Conservation (phyloP, 2,329 filamentous ascomycete genomes). For the Emergomyces pasteurianus region DNA sequence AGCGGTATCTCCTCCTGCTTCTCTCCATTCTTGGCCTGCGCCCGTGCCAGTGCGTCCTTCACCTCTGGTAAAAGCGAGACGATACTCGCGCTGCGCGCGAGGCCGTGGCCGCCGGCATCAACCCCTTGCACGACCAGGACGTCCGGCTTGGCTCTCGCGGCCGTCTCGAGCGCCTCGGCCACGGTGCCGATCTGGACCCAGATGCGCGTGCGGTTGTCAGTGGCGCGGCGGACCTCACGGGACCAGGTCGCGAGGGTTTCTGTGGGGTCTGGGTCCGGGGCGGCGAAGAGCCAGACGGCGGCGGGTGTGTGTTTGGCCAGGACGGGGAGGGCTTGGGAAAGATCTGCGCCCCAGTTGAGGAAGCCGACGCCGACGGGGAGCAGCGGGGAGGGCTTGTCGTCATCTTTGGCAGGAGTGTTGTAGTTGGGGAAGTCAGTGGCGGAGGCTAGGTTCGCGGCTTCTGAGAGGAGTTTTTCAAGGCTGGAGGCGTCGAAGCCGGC, state of each 20-base stretch:
- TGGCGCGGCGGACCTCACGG: constrained; percentile 26
- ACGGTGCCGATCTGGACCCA: constrained; percentile 45
- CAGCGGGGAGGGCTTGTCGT: not conserved
- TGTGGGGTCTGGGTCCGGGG: constrained; percentile 17
- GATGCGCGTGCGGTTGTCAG: constrained; percentile 31
- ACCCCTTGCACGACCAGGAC: constrained; percentile 42
- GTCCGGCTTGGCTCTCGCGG: constrained; percentile 29
- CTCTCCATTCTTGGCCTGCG: too few relatives aligned
- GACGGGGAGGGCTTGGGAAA: constrained; percentile 18
- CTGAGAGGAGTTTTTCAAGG: constrained; percentile 20
- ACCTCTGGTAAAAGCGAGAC: constrained; percentile 42
- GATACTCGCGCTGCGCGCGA: constrained; percentile 33
- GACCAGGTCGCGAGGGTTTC: constrained; percentile 28
- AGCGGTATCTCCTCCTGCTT: constrained; percentile 28
- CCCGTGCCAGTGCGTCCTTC: constrained; percentile 26
- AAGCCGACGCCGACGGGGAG: constrained; percentile 32
- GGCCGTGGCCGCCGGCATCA: constrained; percentile 45
- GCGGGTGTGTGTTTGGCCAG: constrained; percentile 23
- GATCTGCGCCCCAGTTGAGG: constrained; percentile 26
- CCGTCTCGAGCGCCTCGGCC: constrained; percentile 33
- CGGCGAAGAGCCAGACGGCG: constrained; percentile 32
- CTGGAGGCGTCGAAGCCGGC: constrained; percentile 40
- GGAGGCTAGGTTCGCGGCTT: constrained; percentile 16
- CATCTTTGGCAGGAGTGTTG: not conserved
- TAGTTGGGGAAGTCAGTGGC: not conserved